These are phyloP conservation scores for Mycosphaerella sp. DNA, from an alignment of 2,329 filamentous ascomycete species.

Conservation along the genomic window DNA sequence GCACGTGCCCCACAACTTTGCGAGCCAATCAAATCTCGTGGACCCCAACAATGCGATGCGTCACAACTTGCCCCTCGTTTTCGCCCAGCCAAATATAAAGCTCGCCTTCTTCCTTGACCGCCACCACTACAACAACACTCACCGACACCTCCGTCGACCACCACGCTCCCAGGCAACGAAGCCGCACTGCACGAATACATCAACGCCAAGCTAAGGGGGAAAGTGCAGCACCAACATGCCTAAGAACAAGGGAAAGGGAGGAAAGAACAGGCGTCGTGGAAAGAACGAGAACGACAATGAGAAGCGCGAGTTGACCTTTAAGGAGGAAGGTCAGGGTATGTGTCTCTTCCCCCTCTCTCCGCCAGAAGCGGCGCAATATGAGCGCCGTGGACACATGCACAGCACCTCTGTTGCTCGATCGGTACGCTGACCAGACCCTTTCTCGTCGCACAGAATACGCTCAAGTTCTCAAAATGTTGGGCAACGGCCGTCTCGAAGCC, in stretches of 20 bases:
- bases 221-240: slow-evolving; percentile 57
- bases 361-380: neutral
- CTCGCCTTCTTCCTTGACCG: slow-evolving; percentile 2
- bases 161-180: slow-evolving; percentile 23
- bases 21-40: neutral
- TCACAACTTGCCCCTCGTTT: slow-evolving; percentile 1
- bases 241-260: slow-evolving; percentile 99
- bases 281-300: slow-evolving; percentile 87
- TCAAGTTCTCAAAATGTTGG: slow-evolving; percentile 91
- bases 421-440: neutral
- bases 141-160: slow-evolving; percentile 1
- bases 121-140: slow-evolving; percentile 7
- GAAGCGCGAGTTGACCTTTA: slow-evolving; percentile 98
- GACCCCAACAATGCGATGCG: neutral
- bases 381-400: neutral
- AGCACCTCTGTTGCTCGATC: neutral
- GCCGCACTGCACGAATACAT: slow-evolving; percentile 23
- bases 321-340: slow-evolving; percentile 87
- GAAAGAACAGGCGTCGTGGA: slow-evolving; percentile 96
- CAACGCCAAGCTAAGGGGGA: slow-evolving; percentile 16
- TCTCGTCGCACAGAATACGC: slow-evolving; percentile 56
- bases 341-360: slow-evolving; percentile 4
- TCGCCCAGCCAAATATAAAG: neutral
- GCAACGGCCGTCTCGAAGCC: slow-evolving; percentile 88
- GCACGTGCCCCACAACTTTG: neutral